Evolutionary conservation across 768 basidiomycete genomes (phyloP).

Genomic region (Amanita polypyramis): DNA sequence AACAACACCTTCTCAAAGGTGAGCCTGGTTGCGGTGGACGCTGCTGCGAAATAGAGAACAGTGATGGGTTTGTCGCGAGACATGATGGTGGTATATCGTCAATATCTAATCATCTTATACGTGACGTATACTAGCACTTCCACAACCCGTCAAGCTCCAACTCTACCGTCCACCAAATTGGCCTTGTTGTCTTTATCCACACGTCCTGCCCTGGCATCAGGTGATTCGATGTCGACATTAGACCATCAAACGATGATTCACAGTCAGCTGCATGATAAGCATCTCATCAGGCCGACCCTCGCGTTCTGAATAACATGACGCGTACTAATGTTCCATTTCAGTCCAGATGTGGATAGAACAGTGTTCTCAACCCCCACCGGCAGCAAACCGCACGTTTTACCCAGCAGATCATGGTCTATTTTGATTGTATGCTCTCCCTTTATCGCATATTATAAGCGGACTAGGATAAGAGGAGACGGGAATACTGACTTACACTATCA

Average conservation of each 20-base stretch:
- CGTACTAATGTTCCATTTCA: conserved; percentile 85
- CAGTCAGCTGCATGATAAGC: conserved; percentile 37
- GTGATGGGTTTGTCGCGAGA: conserved; percentile 22
- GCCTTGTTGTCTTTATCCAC: conserved; percentile 64
- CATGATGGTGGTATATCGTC: conserved; percentile 14
- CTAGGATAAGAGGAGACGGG: not conserved
- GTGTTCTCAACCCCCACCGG: conserved; percentile 80
- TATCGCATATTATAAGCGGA: not conserved
- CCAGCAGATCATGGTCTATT: conserved; percentile 65
- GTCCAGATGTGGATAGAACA: conserved; percentile 68
- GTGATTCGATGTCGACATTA: conserved; percentile 93
- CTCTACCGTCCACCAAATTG: conserved; percentile 89
- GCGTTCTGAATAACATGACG: conserved; percentile 5
- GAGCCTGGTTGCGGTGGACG: conserved; percentile 59
- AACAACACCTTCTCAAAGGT: conserved; percentile 43
- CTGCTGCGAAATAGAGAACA: conserved; percentile 50
- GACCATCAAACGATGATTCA: conserved; percentile 71
- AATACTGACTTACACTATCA: conserved; percentile 41
- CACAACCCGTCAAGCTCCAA: conserved; percentile 16
- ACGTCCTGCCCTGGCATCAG: conserved; percentile 53
- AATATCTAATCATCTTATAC: not conserved
- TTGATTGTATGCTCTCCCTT: conserved; percentile 79
- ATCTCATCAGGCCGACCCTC: not conserved
- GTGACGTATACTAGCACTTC: not conserved
- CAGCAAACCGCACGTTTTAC: conserved; percentile 89